phyloP scores from a whole-genome alignment of 371 early-diverging fungal genomes.

The Syncephalastrum monosporum region DNA sequence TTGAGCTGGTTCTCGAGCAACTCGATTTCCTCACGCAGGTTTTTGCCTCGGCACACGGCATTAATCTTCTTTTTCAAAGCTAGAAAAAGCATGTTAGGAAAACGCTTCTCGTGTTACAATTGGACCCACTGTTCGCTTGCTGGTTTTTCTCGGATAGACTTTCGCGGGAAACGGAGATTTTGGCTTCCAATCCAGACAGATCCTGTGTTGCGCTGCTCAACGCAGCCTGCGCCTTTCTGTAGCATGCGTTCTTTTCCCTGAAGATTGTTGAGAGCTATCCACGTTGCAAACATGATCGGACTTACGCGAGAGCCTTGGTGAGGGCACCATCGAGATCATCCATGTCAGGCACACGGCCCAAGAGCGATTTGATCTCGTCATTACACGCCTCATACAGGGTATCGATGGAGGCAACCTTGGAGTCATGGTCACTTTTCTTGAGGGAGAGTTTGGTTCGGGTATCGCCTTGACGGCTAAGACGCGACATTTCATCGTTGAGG shows the following conservation, averaged over 20 bases:
- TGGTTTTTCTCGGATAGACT: slow-evolving; percentile 12
- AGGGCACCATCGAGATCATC: slow-evolving; percentile 23
- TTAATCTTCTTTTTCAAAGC: slow-evolving; percentile 16
- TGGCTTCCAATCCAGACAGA: slow-evolving; percentile 37
- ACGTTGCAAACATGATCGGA: neutral
- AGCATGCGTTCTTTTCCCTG: neutral
- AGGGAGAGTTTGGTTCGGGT: slow-evolving; percentile 57
- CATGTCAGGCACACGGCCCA: slow-evolving; percentile 23
- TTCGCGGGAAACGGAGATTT: slow-evolving; percentile 34
- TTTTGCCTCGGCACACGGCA: slow-evolving; percentile 22
- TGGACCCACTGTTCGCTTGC: slow-evolving; percentile 20
- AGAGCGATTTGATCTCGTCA: slow-evolving; percentile 24
- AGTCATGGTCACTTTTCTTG: slow-evolving; percentile 45
- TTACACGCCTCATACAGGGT: slow-evolving; percentile 26
- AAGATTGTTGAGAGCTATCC: neutral
- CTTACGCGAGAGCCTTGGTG: neutral
- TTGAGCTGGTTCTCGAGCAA: slow-evolving; percentile 13
- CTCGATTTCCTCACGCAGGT: slow-evolving; percentile 23
- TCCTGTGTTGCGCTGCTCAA: slow-evolving; percentile 14
- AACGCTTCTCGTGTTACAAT: neutral
- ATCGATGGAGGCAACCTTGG: slow-evolving; percentile 20
- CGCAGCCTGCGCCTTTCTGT: slow-evolving; percentile 1
- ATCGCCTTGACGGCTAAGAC: slow-evolving; percentile 55
- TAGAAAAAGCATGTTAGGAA: slow-evolving; percentile 7
- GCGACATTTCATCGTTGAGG: slow-evolving; percentile 48